Conservation (phyloP, 306 rosid species). For the barrel medic (Medicago truncatula) region MtrunA17r5.0-ANR NC_053048.1:30288001-30288500, state of each 20-base stretch:
- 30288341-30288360: conserved; percentile 22
- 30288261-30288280: conserved; percentile 22
- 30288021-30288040: no score
- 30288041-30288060: no score
- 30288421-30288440: no score
- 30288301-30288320: conserved; percentile 58
- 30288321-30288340: conserved; percentile 45
- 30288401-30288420: no score
- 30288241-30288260: conserved; percentile 36
- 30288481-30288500: no score
- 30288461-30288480: no score
- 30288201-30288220: neutral
- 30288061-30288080: neutral
- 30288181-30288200: neutral
- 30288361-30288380: neutral
- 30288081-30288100: neutral
- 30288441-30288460: no score
- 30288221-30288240: conserved; percentile 20
- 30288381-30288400: no score
- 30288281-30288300: conserved; percentile 2
- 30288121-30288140: conserved; percentile 12
- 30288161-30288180: neutral
- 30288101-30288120: conserved; percentile 10
- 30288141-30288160: conserved; percentile 13
- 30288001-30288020: no score